A percentile compares a stretch with the other conserved stretches of the same genome.
These are phyloP conservation scores for Penicillium sp. DNA, from an alignment of 2,329 filamentous ascomycete genomes.

Conservation along the genomic window DNA sequence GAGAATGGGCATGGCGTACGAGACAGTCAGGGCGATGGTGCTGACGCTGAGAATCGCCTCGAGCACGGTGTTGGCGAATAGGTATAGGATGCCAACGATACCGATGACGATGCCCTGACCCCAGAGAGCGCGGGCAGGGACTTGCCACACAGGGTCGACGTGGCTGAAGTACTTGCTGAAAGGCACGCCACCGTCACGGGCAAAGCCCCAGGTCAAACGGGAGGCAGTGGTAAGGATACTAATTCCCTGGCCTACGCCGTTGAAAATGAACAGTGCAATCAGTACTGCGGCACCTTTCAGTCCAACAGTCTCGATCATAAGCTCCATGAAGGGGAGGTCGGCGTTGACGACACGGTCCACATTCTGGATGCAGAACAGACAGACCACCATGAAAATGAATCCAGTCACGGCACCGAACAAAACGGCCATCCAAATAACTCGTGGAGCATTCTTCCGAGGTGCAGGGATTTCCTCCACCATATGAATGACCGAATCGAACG, in stretches of 20 bases:
- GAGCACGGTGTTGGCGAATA: slow-evolving; percentile 55
- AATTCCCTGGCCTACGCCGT: slow-evolving; percentile 55
- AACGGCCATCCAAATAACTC: slow-evolving; percentile 55
- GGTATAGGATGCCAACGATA: slow-evolving; percentile 56
- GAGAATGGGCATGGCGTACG: slow-evolving; percentile 53
- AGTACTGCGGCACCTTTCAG: slow-evolving; percentile 48
- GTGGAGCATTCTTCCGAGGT: slow-evolving; percentile 53
- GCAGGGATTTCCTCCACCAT: slow-evolving; percentile 59
- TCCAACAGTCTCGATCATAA: slow-evolving; percentile 45
- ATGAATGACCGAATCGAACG: slow-evolving; percentile 60
- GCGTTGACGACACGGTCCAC: slow-evolving; percentile 44
- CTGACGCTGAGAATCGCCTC: slow-evolving; percentile 57
- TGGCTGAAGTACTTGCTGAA: slow-evolving; percentile 49
- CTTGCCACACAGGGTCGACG: slow-evolving; percentile 53
- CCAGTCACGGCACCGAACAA: slow-evolving; percentile 51
- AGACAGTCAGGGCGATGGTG: slow-evolving; percentile 58
- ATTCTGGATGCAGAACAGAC: slow-evolving; percentile 53
- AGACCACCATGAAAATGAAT: slow-evolving; percentile 55
- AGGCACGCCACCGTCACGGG: slow-evolving; percentile 53
- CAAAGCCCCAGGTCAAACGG: slow-evolving; percentile 56
- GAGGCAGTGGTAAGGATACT: slow-evolving; percentile 54
- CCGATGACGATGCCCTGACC: slow-evolving; percentile 50
- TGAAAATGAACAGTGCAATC: slow-evolving; percentile 58
- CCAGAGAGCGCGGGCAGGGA: slow-evolving; percentile 55
- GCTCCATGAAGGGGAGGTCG: slow-evolving; percentile 52